Evolutionary conservation across 371 early-diverging fungal genomes (phyloP).

Genomic region (Syncephalastrum racemosum): DNA sequence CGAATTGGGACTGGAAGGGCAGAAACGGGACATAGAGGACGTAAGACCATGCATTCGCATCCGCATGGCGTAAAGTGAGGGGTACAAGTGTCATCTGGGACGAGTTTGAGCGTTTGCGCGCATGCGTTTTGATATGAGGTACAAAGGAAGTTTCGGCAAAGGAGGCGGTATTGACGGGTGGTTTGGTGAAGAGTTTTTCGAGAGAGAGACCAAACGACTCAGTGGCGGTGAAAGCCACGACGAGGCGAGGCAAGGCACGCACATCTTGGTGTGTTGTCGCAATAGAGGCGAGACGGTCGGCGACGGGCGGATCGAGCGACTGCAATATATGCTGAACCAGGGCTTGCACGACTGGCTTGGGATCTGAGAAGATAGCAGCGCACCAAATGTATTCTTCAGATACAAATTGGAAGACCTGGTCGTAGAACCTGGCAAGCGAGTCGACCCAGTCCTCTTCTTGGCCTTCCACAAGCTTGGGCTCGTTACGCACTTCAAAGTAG

Average conservation of each 20-base stretch:
- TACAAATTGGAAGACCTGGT: conserved; percentile 47
- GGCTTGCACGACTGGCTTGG: conserved; percentile 46
- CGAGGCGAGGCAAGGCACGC: conserved; percentile 35
- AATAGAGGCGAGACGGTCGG: conserved; percentile 25
- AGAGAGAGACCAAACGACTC: conserved; percentile 56
- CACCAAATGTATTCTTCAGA: conserved; percentile 67
- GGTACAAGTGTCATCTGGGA: conserved; percentile 17
- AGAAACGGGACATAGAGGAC: conserved; percentile 62
- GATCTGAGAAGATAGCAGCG: conserved; percentile 59
- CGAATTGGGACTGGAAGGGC: conserved; percentile 63
- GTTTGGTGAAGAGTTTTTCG: conserved; percentile 51
- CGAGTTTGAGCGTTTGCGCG: conserved; percentile 19
- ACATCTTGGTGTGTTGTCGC: conserved; percentile 28
- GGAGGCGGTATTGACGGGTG: conserved; percentile 32
- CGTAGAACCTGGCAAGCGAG: conserved; percentile 43
- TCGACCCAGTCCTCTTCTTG: conserved; percentile 23
- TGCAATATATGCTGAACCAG: conserved; percentile 56
- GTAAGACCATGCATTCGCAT: conserved; percentile 51
- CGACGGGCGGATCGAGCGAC: conserved; percentile 59
- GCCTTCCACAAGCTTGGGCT: conserved; percentile 16
- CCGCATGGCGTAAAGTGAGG: conserved; percentile 25
- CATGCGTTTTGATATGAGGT: conserved; percentile 14
- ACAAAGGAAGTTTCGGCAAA: conserved; percentile 12
- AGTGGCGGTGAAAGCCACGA: conserved; percentile 45
- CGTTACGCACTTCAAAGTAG: conserved; percentile 52